Percentiles rank a stretch among this genome's conserved stretches.
Evolutionary conservation across 2,329 filamentous ascomycete species (phyloP).

Genomic region (Cordyceps militaris): DNA sequence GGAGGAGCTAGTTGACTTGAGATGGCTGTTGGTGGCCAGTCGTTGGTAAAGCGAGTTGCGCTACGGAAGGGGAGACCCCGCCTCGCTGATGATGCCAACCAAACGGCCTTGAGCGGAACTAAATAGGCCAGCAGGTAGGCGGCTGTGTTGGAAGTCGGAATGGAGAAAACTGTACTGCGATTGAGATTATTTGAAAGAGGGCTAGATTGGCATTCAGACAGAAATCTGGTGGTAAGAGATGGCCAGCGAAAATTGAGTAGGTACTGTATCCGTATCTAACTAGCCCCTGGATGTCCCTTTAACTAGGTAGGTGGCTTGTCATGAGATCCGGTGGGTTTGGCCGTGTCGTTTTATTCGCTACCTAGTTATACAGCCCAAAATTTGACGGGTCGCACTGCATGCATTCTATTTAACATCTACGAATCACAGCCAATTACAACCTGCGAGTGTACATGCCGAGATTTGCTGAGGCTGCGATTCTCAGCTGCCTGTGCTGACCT

Average conservation of each 20-base stretch:
- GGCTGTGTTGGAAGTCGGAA: neutral
- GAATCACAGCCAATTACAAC: neutral
- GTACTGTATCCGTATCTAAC: too few species aligned
- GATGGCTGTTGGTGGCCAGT: neutral
- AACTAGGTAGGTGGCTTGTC: neutral
- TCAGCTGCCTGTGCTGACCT: too few species aligned
- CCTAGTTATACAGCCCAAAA: neutral
- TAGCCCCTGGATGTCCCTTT: neutral
- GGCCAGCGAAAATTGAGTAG: too few species aligned
- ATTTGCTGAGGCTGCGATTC: too few species aligned
- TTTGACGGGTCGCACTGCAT: neutral
- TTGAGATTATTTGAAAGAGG: neutral
- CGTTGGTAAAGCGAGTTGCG: neutral
- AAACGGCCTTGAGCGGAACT: neutral
- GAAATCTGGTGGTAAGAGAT: too few species aligned
- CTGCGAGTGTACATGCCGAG: too few species aligned
- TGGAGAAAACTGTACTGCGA: neutral
- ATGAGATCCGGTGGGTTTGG: neutral
- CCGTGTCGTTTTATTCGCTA: neutral
- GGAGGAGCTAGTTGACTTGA: neutral
- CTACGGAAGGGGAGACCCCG: conserved; percentile 1
- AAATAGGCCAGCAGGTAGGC: neutral
- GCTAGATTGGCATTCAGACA: neutral
- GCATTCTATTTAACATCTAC: neutral
- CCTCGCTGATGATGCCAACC: neutral